phyloP scores from a whole-genome alignment of 1,284 basidiomycete genomes.

The Leccinum olivaceoglutinosum region DNA sequence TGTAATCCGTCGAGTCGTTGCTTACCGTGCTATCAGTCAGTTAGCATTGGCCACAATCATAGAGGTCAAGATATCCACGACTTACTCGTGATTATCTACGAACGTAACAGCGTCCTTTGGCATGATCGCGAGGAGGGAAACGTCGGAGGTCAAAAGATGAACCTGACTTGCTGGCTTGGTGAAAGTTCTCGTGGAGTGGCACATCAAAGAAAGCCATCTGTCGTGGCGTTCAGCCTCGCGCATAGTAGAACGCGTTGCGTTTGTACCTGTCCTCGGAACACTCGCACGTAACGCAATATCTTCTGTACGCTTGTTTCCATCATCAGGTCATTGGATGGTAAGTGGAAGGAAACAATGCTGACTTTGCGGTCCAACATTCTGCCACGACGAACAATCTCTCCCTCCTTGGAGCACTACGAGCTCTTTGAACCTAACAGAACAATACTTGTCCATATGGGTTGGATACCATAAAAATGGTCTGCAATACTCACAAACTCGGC shows the following conservation, averaged over 20 bases:
- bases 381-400: constrained; percentile 64
- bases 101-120: constrained; percentile 77
- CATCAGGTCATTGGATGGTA: constrained; percentile 1
- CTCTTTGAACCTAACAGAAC: constrained; percentile 42
- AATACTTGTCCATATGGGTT: background rate
- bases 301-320: constrained; percentile 38
- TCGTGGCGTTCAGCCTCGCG: background rate
- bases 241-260: too few relatives aligned
- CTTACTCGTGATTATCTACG: constrained; percentile 81
- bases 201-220: constrained; percentile 61
- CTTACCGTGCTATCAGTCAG: constrained; percentile 46
- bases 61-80: constrained; percentile 8
- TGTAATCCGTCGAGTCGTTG: constrained; percentile 1
- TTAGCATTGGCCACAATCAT: background rate
- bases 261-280: constrained; percentile 56
- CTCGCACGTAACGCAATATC: constrained; percentile 52
- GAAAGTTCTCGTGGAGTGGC: constrained; percentile 69
- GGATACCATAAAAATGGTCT: background rate
- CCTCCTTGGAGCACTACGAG: constrained; percentile 39
- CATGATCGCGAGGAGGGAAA: constrained; percentile 48
- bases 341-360: constrained; percentile 20
- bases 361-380: constrained; percentile 73
- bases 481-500: constrained; percentile 52
- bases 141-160: constrained; percentile 60
- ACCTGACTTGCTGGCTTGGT: constrained; percentile 55